Percentiles rank a stretch among this genome's conserved stretches.
These are phyloP conservation scores for Lippia alba DNA, from an alignment of 305 asterid species.

Conservation along the genomic window DNA sequence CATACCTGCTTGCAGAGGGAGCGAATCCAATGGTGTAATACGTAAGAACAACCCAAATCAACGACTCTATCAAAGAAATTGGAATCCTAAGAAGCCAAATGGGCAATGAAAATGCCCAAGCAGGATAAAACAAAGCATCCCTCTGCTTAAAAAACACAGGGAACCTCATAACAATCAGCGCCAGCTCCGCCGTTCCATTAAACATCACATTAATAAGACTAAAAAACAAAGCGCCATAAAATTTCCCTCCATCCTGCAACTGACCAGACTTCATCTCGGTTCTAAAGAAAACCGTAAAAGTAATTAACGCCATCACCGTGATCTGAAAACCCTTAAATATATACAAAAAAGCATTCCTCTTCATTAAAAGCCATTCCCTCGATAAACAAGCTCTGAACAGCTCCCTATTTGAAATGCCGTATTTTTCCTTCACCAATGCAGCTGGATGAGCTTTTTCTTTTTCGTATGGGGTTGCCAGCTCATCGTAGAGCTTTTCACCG, in stretches of 20 bases:
- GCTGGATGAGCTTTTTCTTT: slow-evolving; percentile 79
- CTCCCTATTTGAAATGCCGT: slow-evolving; percentile 82
- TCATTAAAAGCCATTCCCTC: slow-evolving; percentile 90
- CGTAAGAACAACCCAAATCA: slow-evolving; percentile 81
- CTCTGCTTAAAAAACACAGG: slow-evolving; percentile 93
- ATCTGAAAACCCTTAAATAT: slow-evolving; percentile 87
- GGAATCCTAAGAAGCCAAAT: slow-evolving; percentile 87
- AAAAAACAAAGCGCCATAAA: slow-evolving; percentile 81
- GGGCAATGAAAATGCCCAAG: slow-evolving; percentile 95
- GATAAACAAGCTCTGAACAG: slow-evolving; percentile 80
- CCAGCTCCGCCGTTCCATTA: slow-evolving; percentile 90
- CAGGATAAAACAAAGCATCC: slow-evolving; percentile 81
- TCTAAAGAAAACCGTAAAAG: slow-evolving; percentile 87
- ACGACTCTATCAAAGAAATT: slow-evolving; percentile 76
- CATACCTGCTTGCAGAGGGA: slow-evolving; percentile 79
- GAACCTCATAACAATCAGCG: slow-evolving; percentile 71
- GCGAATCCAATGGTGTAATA: slow-evolving; percentile 94
- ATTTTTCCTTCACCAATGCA: slow-evolving; percentile 81
- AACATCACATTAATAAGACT: slow-evolving; percentile 87
- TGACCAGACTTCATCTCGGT: slow-evolving; percentile 81
- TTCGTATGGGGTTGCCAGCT: slow-evolving; percentile 71
- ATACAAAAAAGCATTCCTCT: slow-evolving; percentile 78
- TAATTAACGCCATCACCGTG: slow-evolving; percentile 76
- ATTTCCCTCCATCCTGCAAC: slow-evolving; percentile 69
- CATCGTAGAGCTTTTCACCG: slow-evolving; percentile 71